These are phyloP conservation scores for Hanseniaspora gamundiae DNA, from an alignment of 1,139 yeast species.

Conservation along the genomic window DNA sequence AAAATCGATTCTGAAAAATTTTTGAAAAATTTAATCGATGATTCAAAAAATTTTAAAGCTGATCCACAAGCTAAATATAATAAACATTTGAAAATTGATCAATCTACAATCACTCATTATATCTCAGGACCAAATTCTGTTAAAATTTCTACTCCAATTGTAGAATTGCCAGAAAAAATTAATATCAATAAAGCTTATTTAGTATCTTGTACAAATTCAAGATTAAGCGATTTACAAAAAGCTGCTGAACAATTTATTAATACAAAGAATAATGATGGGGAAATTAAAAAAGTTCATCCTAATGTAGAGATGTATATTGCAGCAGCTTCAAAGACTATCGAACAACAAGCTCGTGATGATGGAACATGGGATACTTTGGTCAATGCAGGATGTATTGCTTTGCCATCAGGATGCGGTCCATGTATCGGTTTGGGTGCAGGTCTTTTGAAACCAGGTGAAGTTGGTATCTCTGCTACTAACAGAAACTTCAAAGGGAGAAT, in stretches of 20 bases:
- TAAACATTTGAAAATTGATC: conserved; percentile 70
- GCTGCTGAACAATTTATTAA: conserved; percentile 60
- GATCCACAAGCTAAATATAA: conserved; percentile 79
- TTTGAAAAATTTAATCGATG: conserved; percentile 8
- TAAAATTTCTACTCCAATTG: conserved; percentile 69
- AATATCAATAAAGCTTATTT: conserved; percentile 88
- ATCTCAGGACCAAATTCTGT: conserved; percentile 97
- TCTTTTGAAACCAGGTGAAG: conserved; percentile 84
- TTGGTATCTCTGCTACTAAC: conserved; percentile 96
- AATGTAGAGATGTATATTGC: conserved; percentile 94
- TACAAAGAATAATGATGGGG: too few relatives aligned
- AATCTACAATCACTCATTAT: conserved; percentile 77
- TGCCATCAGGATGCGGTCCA: conserved; percentile 99
- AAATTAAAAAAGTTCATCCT: conserved; percentile 69
- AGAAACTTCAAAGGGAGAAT: conserved; percentile 98
- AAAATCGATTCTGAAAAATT: conserved; percentile 13
- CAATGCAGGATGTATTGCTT: conserved; percentile 87
- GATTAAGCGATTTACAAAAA: conserved; percentile 84
- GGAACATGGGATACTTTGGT: conserved; percentile 89
- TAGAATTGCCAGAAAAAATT: conserved; percentile 59
- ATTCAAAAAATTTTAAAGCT: conserved; percentile 28
- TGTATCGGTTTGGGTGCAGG: conserved; percentile 97
- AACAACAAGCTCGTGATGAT: conserved; percentile 73
- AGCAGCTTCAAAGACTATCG: conserved; percentile 91
- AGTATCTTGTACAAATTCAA: conserved; percentile 95